These are phyloP conservation scores for Penicillium sp. DNA, from an alignment of 2,329 filamentous ascomycete species.

Conservation along the genomic window DNA sequence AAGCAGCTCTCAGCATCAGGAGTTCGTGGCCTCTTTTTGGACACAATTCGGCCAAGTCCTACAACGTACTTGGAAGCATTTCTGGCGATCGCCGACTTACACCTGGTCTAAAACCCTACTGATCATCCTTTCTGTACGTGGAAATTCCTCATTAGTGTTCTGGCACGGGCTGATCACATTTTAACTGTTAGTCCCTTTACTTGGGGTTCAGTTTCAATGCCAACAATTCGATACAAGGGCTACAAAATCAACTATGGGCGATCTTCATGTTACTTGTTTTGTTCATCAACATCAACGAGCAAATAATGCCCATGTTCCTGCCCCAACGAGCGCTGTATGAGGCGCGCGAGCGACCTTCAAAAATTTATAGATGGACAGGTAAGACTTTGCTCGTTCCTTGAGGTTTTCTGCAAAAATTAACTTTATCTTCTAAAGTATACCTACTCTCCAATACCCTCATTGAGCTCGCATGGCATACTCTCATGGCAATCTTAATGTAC, in stretches of 20 bases:
- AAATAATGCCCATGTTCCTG: conserved; percentile 59
- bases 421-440: conserved; percentile 54
- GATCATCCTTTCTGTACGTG: too few relatives aligned
- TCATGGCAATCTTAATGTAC: conserved; percentile 59
- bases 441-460: conserved; percentile 69
- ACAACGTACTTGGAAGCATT: too few relatives aligned
- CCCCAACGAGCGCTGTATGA: conserved; percentile 58
- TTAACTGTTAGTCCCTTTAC: conserved; percentile 59
- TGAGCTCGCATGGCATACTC: conserved; percentile 64
- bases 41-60: too few relatives aligned
- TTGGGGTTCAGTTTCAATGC: conserved; percentile 79
- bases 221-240: conserved; percentile 69
- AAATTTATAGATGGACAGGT: too few relatives aligned
- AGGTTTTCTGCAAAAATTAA: too few relatives aligned
- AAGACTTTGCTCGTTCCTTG: too few relatives aligned
- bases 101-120: too few relatives aligned
- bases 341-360: conserved; percentile 51
- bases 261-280: conserved; percentile 80
- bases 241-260: conserved; percentile 84
- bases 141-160: too few relatives aligned
- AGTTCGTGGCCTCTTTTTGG: too few relatives aligned
- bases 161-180: too few relatives aligned
- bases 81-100: too few relatives aligned
- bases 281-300: conserved; percentile 59
- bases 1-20: too few relatives aligned